Conservation (phyloP, 306 rosid genomes). For the Cajanus cajan region DNA sequence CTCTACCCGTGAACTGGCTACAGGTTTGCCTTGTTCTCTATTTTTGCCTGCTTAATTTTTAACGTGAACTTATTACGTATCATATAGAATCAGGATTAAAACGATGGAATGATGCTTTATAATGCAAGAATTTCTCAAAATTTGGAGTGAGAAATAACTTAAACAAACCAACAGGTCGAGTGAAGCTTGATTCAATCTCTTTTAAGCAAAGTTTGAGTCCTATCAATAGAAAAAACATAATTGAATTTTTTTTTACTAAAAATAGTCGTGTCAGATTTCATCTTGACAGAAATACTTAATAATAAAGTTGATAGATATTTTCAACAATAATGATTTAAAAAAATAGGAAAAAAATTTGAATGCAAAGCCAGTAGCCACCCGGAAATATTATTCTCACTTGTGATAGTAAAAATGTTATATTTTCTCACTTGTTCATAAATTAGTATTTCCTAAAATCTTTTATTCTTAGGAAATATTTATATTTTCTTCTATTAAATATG, state of each 20-base stretch:
- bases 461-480: background rate
- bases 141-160: slow-evolving; percentile 10
- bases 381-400: background rate
- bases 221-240: no score
- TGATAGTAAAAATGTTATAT: background rate
- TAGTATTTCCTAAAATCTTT: background rate
- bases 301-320: no score
- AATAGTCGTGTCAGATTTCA: no score
- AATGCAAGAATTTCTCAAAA: background rate
- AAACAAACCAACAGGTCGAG: no score
- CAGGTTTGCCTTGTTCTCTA: slow-evolving; percentile 53
- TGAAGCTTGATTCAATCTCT: no score
- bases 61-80: background rate
- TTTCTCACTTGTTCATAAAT: background rate
- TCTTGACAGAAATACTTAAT: no score
- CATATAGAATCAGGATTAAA: slow-evolving; percentile 5
- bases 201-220: no score
- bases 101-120: slow-evolving; percentile 1
- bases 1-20: slow-evolving; percentile 84
- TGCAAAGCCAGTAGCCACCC: no score
- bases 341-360: no score
- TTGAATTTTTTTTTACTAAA: no score
- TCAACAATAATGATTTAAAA: no score
- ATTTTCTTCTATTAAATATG: background rate
- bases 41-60: slow-evolving; percentile 22